Conservation (phyloP, 371 early-diverging fungal genomes). For the Mortierella sp. region DNA sequence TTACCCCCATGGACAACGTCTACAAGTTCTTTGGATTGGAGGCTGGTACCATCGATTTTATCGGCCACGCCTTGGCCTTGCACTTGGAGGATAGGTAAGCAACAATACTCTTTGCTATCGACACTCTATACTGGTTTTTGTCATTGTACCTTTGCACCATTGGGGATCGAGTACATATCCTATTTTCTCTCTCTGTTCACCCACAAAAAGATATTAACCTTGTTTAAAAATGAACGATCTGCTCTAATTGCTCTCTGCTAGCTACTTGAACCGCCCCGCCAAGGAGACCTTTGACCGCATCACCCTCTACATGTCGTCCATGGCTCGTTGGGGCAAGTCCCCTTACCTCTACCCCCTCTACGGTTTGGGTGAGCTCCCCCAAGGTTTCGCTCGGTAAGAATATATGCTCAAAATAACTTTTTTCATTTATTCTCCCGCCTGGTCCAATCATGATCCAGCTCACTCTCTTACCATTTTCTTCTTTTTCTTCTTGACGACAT, state of each 20-base stretch:
- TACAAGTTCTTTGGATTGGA: slow-evolving; percentile 96
- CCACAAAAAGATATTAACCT: not conserved
- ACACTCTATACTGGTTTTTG: not conserved
- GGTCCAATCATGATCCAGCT: not conserved
- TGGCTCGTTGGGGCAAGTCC: slow-evolving; percentile 96
- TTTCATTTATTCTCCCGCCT: slow-evolving; percentile 7
- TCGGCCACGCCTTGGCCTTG: slow-evolving; percentile 99
- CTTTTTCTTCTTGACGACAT: not conserved
- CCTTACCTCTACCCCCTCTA: slow-evolving; percentile 99
- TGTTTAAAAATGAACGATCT: not conserved
- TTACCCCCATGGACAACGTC: slow-evolving; percentile 87
- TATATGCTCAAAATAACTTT: slow-evolving; percentile 26
- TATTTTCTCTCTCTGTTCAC: not conserved
- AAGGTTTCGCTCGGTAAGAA: slow-evolving; percentile 97
- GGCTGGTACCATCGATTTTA: slow-evolving; percentile 94
- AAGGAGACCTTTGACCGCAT: slow-evolving; percentile 95
- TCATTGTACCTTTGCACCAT: too few relatives aligned
- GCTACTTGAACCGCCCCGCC: slow-evolving; percentile 90
- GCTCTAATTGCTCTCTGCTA: slow-evolving; percentile 13
- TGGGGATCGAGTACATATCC: not conserved
- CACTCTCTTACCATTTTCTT: slow-evolving; percentile 8
- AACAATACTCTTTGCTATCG: not conserved
- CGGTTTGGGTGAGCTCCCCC: slow-evolving; percentile 99
- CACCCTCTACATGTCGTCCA: slow-evolving; percentile 93
- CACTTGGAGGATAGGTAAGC: slow-evolving; percentile 88